Evolutionary conservation across 2,329 filamentous ascomycete species (phyloP).

Genomic region (Colletotrichum navitas): DNA sequence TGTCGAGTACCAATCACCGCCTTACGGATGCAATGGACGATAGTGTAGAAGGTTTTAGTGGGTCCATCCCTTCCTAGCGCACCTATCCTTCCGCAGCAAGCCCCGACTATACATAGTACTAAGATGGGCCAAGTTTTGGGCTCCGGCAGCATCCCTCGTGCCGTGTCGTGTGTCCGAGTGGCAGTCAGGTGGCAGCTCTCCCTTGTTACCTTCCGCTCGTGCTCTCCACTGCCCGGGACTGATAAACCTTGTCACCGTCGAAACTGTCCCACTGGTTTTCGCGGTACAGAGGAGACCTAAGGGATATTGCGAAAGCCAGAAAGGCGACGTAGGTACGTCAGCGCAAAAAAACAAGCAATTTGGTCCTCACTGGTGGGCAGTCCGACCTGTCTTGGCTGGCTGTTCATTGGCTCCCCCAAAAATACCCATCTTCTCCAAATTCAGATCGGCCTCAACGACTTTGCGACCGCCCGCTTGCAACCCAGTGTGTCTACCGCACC

Average conservation of each 20-base stretch:
- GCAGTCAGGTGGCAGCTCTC: constrained; percentile 11
- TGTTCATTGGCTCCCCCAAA: constrained; percentile 30
- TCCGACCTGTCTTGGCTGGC: constrained; percentile 24
- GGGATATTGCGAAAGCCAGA: background rate
- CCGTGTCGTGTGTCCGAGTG: constrained; percentile 10
- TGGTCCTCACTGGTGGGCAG: constrained; percentile 15
- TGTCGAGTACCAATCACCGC: background rate
- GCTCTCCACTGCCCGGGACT: background rate
- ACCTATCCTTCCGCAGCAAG: constrained; percentile 3
- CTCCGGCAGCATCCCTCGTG: constrained; percentile 30
- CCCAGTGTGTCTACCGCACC: constrained; percentile 15
- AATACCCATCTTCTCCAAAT: constrained; percentile 27
- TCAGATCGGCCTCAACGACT: constrained; percentile 28
- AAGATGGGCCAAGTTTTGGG: constrained; percentile 32
- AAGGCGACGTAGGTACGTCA: constrained; percentile 29
- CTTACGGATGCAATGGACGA: background rate
- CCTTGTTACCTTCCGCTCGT: background rate
- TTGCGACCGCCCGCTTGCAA: constrained; percentile 29
- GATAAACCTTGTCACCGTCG: constrained; percentile 24
- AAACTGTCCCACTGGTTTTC: background rate
- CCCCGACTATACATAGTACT: constrained; percentile 10
- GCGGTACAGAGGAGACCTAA: background rate
- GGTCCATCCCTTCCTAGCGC: constrained; percentile 28
- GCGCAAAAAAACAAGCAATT: constrained; percentile 36
- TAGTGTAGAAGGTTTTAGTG: constrained; percentile 1